Evolutionary conservation across 78 protist species (phyloP), one percentile per base, ranked within the genome.

Genomic region (Dictyostelium capitatum): DNA sequence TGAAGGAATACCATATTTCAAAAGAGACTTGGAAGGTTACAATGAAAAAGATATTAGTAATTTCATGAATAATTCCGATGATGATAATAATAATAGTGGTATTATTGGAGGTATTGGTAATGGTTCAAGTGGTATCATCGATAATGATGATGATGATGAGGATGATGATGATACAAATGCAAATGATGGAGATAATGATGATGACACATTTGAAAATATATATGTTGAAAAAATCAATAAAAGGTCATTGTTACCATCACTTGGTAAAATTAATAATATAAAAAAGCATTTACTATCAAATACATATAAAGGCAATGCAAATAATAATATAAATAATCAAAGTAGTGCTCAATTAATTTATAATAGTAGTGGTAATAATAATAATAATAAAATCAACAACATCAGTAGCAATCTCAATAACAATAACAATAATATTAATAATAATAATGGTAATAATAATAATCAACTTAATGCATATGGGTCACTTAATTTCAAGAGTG

Each of bases 201-300:
- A 14, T 8, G 56, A 12, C 15, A 51, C n/a, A n/a, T n/a, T 51
- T 51, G 15, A 12, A 8, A 12, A 4, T 51, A 51, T 51, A 14
- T 51, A 51, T 4, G 56, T 51, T 51, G 56, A 12, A 8, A 51
- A 37, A 37, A 37, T 37, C 17, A 12, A 83, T 56, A 50, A 78
- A 70, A 54, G 92, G 4, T 37, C 83, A 9, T 69, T 65, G n/a
- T 28, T 84, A 20, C 92, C 92, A 25, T 57, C 83, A 8, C 56
- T 84, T 5, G 20, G 69, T 17, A n/a, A 54, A 57, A 48, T 84
- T 41, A 75, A 84, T 57, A 23, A 56, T 15, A 59, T 84, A 4
- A 51, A 80, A 7, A 84, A 84, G 46, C 80, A 53, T 20, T 23
- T 83, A 9, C 28, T 83, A 12, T 28, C 82, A 28, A 50, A 43